These are phyloP conservation scores for Trichosporon sp. DNA, from an alignment of 1,284 basidiomycete species.

Conservation along the genomic window DNA sequence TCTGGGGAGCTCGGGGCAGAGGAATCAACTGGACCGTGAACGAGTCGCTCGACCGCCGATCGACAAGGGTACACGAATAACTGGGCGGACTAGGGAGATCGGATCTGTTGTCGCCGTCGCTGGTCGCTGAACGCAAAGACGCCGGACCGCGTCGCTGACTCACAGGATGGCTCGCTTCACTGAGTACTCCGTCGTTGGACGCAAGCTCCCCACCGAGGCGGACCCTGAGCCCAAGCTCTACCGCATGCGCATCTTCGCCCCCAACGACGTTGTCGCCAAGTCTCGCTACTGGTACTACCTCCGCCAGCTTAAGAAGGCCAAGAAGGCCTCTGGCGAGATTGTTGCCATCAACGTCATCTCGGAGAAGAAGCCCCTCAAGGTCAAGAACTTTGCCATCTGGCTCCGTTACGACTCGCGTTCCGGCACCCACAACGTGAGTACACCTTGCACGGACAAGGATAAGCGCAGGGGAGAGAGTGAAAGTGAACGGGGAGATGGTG, in stretches of 20 bases:
- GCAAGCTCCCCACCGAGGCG: conserved; percentile 89
- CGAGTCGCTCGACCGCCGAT: not conserved
- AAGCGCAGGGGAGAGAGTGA: not conserved
- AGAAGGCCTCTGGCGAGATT: conserved; percentile 98
- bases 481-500: not conserved
- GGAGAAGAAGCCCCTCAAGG: conserved; percentile 94
- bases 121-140: not conserved
- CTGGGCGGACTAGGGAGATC: not conserved
- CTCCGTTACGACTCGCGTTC: conserved; percentile 97
- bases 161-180: conserved; percentile 53
- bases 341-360: conserved; percentile 95
- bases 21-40: not conserved
- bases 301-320: conserved; percentile 97
- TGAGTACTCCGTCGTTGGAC: conserved; percentile 97
- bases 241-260: conserved; percentile 99
- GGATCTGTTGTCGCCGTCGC: not conserved
- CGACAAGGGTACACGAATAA: not conserved
- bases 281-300: conserved; percentile 99
- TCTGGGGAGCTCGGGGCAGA: not conserved
- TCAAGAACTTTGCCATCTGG: conserved; percentile 99
- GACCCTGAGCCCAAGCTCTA: conserved; percentile 80
- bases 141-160: conserved; percentile 1
- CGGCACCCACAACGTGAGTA: conserved; percentile 78
- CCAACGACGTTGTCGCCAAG: conserved; percentile 97
- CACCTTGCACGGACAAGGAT: not conserved